phyloP scores from a whole-genome alignment of 129 eudicot species.

The Centaurea solstitialis region DNA sequence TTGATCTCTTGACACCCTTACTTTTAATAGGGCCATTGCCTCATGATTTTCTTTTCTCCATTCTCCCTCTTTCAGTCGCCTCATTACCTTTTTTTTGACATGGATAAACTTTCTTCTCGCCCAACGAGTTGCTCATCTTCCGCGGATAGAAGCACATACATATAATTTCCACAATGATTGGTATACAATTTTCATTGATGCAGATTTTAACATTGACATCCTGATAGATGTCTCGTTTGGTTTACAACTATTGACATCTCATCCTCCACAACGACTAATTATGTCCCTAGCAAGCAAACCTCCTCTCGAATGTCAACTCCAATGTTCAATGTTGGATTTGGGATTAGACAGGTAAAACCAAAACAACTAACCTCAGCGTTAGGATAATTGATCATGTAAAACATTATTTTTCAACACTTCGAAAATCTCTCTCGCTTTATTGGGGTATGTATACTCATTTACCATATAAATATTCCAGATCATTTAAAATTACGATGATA shows the following conservation, averaged over 20 bases:
- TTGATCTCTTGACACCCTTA: no score
- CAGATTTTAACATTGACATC: neutral
- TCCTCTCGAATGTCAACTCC: neutral
- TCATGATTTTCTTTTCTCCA: no score
- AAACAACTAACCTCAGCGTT: neutral
- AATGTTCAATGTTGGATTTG: neutral
- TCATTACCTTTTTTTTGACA: no score
- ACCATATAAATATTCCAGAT: neutral
- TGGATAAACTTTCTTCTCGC: no score
- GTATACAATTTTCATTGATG: neutral
- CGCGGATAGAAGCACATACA: neutral
- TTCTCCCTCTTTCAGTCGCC: no score
- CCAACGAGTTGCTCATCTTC: no score
- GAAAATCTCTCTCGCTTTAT: neutral
- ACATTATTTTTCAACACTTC: neutral
- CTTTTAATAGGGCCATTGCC: no score
- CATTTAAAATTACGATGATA: neutral
- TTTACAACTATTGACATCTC: neutral
- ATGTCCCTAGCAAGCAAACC: neutral
- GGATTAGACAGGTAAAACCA: neutral
- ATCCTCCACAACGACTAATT: neutral
- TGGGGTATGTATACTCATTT: no score
- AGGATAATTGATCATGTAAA: neutral
- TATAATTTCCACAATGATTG: no score
- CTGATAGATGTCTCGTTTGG: neutral